phyloP scores from a whole-genome alignment of 495 filamentous ascomycete genomes.

The Aspergillus bertholletiae region DNA sequence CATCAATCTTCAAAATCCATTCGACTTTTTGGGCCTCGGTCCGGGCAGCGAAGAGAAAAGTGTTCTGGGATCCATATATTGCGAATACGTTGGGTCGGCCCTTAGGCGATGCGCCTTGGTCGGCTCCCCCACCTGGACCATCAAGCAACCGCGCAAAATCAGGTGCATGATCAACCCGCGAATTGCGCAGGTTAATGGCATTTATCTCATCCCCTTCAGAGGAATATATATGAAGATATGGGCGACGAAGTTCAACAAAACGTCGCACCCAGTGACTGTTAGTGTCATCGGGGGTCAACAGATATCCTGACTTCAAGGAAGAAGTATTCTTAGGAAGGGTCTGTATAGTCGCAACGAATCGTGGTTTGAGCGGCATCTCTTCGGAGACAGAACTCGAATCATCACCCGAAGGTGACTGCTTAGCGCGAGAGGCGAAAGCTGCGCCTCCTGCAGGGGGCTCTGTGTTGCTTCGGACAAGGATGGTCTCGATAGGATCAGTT shows the following conservation, averaged over 20 bases:
- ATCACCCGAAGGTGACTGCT: constrained; percentile 20
- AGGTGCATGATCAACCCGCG: constrained; percentile 82
- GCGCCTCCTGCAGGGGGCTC: constrained; percentile 70
- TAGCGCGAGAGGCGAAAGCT: constrained; percentile 32
- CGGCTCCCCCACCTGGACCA: constrained; percentile 33
- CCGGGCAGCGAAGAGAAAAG: constrained; percentile 87
- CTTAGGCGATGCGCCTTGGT: constrained; percentile 39
- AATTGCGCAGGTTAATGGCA: constrained; percentile 79
- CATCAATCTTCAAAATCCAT: constrained; percentile 83
- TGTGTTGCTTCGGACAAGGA: constrained; percentile 72
- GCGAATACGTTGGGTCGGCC: constrained; percentile 77
- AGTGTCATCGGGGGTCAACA: constrained; percentile 72
- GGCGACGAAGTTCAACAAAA: constrained; percentile 87
- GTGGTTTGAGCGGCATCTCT: constrained; percentile 41
- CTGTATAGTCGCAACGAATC: constrained; percentile 65
- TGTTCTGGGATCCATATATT: constrained; percentile 87
- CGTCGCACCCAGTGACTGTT: constrained; percentile 78
- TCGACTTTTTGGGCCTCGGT: constrained; percentile 87
- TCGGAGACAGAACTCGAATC: constrained; percentile 23
- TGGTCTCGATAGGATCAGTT: constrained; percentile 66
- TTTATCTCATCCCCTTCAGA: constrained; percentile 86
- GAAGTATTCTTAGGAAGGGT: constrained; percentile 69
- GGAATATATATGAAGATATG: constrained; percentile 87
- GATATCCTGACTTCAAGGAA: constrained; percentile 78
- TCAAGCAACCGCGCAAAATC: constrained; percentile 75